A percentile compares a stretch with the other conserved stretches of the same genome.
phyloP scores from a whole-genome alignment of 176 grass and related monocot species.

The Carex scoparia region DNA sequence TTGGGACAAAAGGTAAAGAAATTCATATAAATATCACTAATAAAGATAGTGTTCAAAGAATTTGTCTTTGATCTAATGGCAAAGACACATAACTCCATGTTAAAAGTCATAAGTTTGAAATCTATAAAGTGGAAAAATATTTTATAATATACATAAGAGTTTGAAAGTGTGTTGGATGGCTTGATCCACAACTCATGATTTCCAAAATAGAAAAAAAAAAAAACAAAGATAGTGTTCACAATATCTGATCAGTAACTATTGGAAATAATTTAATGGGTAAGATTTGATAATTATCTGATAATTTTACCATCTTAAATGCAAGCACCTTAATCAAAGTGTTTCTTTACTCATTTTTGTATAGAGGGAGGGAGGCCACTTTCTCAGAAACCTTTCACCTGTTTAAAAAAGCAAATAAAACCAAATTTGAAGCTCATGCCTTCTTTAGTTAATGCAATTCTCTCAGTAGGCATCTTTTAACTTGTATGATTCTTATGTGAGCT shows the following conservation, averaged over 20 bases:
- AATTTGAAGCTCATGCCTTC: not conserved
- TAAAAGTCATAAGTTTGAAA: no score
- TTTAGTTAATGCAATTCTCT: slow-evolving; percentile 21
- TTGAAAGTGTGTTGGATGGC: no score
- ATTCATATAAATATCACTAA: not conserved
- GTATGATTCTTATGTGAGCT: not conserved
- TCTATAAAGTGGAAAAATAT: no score
- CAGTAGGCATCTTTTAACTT: slow-evolving; percentile 5
- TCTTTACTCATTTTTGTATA: not conserved
- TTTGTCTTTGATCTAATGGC: no score
- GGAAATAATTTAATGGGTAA: not conserved
- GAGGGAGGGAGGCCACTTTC: not conserved
- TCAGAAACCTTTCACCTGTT: not conserved
- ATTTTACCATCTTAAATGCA: not conserved
- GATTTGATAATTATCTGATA: not conserved
- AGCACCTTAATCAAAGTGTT: not conserved
- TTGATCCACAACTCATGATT: no score
- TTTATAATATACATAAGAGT: no score
- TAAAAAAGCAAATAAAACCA: not conserved
- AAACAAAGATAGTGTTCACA: not conserved
- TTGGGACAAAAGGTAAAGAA: not conserved
- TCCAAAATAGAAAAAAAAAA: no score
- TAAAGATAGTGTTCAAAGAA: not conserved
- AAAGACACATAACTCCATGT: no score
- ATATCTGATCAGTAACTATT: not conserved